Evolutionary conservation across 2,329 filamentous ascomycete genomes (phyloP).

Genomic region (Pseudocercospora fuligena): DNA sequence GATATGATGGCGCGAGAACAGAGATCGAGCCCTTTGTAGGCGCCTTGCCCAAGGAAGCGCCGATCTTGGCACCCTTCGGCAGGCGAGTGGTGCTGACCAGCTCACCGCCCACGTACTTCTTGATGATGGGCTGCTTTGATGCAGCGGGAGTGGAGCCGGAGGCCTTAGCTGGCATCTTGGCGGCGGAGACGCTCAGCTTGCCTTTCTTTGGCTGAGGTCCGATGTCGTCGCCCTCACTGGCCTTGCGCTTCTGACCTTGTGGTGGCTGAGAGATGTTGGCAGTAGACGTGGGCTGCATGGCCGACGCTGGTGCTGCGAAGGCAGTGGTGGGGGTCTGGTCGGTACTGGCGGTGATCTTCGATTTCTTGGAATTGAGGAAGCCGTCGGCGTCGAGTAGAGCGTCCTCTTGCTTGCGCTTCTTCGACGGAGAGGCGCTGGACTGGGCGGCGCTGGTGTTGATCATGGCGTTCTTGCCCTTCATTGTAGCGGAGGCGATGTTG

Average conservation of each 20-base stretch:
- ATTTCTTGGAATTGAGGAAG: not conserved
- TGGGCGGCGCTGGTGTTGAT: not conserved
- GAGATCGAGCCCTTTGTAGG: not conserved
- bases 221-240: not conserved
- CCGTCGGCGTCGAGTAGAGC: not conserved
- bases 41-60: not conserved
- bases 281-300: not conserved
- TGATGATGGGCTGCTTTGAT: not conserved
- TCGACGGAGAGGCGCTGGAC: not conserved
- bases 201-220: not conserved
- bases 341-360: not conserved
- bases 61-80: not conserved
- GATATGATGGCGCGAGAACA: not conserved
- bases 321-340: not conserved
- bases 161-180: not conserved
- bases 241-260: slow-evolving; percentile 1
- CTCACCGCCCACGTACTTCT: not conserved
- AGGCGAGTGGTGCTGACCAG: not conserved
- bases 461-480: not conserved
- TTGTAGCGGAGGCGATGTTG: not conserved
- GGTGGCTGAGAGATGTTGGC: not conserved
- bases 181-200: not conserved
- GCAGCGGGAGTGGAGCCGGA: not conserved
- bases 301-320: not conserved
- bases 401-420: not conserved